Conservation (phyloP, 1,284 basidiomycete species). For the Tilletia walkeri region DNA sequence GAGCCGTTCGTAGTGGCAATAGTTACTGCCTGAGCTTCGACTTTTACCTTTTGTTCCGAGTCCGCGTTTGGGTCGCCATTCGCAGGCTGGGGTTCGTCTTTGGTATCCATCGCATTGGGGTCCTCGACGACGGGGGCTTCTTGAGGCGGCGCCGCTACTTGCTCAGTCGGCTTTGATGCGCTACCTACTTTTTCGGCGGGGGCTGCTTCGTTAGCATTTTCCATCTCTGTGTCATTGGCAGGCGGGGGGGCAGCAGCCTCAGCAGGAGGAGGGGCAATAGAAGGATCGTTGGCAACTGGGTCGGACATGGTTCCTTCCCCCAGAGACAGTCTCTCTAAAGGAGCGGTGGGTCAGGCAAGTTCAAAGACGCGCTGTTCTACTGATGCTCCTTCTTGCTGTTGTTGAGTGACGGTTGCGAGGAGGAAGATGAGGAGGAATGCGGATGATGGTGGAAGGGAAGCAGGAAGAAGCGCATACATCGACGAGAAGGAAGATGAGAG, state of each 20-base stretch:
- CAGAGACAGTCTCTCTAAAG: too few relatives aligned
- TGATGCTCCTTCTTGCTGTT: neutral
- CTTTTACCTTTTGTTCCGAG: too few relatives aligned
- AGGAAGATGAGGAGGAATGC: neutral
- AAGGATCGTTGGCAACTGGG: too few relatives aligned
- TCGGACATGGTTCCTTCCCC: too few relatives aligned
- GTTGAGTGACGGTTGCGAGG: neutral
- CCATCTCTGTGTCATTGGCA: neutral
- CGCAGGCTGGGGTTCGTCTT: neutral
- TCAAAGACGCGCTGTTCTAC: too few relatives aligned
- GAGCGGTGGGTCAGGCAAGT: neutral
- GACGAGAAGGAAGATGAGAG: too few relatives aligned
- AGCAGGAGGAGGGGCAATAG: too few relatives aligned
- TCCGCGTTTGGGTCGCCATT: neutral
- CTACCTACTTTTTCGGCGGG: neutral
- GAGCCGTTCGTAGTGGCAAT: too few relatives aligned
- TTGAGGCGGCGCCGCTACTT: neutral
- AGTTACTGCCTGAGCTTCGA: too few relatives aligned
- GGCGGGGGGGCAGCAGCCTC: too few relatives aligned
- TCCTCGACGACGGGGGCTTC: neutral
- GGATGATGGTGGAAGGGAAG: constrained; percentile 10
- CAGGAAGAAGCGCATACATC: neutral
- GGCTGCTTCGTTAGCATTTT: neutral
- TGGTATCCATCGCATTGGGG: neutral
- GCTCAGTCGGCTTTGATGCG: neutral